phyloP scores from a whole-genome alignment of 192 early-diverging fungal species.

The Backusella liffmaniae region DNA sequence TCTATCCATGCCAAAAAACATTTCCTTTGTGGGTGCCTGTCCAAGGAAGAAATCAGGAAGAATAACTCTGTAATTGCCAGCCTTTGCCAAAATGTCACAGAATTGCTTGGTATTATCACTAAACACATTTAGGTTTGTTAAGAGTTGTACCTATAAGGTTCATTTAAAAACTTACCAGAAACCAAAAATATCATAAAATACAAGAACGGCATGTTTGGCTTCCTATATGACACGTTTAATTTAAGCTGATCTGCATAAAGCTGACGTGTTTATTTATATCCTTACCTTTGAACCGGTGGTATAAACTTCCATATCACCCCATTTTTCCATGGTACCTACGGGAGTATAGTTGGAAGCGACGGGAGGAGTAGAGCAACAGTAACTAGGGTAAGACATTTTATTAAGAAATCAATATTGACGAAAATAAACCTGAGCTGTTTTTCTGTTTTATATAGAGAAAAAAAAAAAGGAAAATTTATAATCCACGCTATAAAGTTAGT shows the following conservation, averaged over 20 bases:
- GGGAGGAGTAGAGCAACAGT: constrained; percentile 24
- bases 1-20: constrained; percentile 31
- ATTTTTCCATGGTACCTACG: constrained; percentile 14
- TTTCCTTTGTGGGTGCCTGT: constrained; percentile 36
- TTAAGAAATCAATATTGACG: background rate
- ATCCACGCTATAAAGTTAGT: background rate
- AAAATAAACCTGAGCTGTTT: background rate
- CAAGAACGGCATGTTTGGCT: background rate
- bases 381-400: background rate
- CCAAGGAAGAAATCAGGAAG: constrained; percentile 65
- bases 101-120: constrained; percentile 61
- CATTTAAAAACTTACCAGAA: background rate
- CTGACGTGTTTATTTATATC: background rate
- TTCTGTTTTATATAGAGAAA: background rate
- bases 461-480: background rate
- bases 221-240: background rate
- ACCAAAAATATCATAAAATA: background rate
- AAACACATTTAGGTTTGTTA: background rate
- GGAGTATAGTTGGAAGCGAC: constrained; percentile 25
- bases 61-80: constrained; percentile 55
- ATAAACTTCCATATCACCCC: constrained; percentile 27
- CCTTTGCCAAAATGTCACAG: constrained; percentile 46
- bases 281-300: constrained; percentile 18
- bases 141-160: background rate
- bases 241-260: background rate